Evolutionary conservation across 495 filamentous ascomycete species (phyloP).

Genomic region (Penicillium waksmanii): DNA sequence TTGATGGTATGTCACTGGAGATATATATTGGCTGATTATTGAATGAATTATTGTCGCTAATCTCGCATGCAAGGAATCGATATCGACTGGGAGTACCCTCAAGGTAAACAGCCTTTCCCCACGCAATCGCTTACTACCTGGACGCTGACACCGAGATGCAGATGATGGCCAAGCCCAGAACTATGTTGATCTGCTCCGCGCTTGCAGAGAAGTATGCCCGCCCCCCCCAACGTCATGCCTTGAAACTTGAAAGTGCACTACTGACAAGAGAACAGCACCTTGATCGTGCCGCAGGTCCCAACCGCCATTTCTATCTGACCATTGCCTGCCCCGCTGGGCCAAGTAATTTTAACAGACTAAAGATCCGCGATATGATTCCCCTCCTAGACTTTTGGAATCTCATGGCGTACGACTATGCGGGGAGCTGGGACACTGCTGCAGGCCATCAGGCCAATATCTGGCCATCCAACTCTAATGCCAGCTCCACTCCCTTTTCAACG

Average conservation of each 20-base stretch:
- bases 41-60: not conserved
- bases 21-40: not conserved
- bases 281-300: slow-evolving; percentile 60
- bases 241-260: slow-evolving; percentile 11
- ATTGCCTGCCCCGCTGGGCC: slow-evolving; percentile 68
- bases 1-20: slow-evolving; percentile 50
- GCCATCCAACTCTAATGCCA: slow-evolving; percentile 53
- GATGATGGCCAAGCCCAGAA: slow-evolving; percentile 64
- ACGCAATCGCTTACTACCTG: not conserved
- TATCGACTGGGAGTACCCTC: slow-evolving; percentile 66
- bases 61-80: slow-evolving; percentile 48
- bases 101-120: slow-evolving; percentile 30
- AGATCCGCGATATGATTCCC: slow-evolving; percentile 68
- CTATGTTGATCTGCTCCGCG: slow-evolving; percentile 70
- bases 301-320: slow-evolving; percentile 71
- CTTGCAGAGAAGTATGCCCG: slow-evolving; percentile 55
- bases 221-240: not conserved
- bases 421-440: slow-evolving; percentile 72
- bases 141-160: slow-evolving; percentile 22
- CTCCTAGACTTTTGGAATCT: slow-evolving; percentile 79
- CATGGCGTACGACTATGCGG: slow-evolving; percentile 86
- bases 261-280: slow-evolving; percentile 45
- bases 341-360: slow-evolving; percentile 68
- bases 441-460: slow-evolving; percentile 85
- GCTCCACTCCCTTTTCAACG: slow-evolving; percentile 60